Base-by-base conservation (phyloP, 257 asterid species). In the Gentiana dahurica region DNA sequence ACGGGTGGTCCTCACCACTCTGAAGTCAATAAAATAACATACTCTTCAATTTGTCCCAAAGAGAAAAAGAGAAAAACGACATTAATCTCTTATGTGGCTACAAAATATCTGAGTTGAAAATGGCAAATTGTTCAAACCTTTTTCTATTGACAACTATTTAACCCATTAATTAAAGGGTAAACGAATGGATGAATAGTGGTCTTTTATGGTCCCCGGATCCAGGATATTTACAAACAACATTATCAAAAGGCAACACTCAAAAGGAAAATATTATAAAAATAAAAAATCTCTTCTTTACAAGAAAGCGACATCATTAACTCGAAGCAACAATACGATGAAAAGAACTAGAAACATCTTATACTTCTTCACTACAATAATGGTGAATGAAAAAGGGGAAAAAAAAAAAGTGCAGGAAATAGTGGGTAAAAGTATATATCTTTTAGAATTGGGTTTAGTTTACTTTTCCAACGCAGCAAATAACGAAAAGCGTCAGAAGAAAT, bases 171-270 rank as follows among this genome's bases (percentile, higher is more conserved):
- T 36, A n/a, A 12, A 46, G 2, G n/a, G 35, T 34, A 35, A 35
- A 37, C 48, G 24, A 11, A 6, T 35, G 12, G 36, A 59, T 9
- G 44, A 51, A 56, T 6, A 34, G 65, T 64, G 88, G 85, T 74
- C 8, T 10, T 24, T 5, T 5, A 41, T 41, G 46, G 46, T 41
- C 46, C 83, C 80, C 77, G 79, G 67, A 54, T 57, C 59, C 59
- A 67, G 73, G 73, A 61, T 65, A 77, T 72, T 62, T 62, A 64
- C 65, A 75, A 72, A 73, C 62, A 60, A 61, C 46, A 43, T 64
- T 68, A 67, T 59, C 47, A 32, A 68, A 65, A 58, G 61, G 51
- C 55, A 24, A 24, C 24, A 24, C 24, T 54, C 54, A 58, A 51
- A 53, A 51, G 34, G 35, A 61, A 65, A 63, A 57, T 51, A 52